A percentile compares a stretch with the other conserved stretches of the same genome.
Conservation (phyloP, 208 protist species). For the Spongospora subterranea region DNA sequence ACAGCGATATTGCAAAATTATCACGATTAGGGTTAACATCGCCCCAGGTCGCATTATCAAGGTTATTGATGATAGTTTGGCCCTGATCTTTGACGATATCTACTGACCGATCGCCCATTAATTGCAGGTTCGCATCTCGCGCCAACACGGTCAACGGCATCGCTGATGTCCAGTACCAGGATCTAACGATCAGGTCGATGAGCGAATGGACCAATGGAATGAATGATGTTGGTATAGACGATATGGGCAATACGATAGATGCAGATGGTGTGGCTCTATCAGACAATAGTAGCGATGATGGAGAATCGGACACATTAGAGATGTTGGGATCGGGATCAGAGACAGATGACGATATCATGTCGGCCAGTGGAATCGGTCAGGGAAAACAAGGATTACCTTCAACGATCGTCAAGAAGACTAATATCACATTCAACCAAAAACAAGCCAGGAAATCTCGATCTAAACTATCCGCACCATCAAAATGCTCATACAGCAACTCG, state of each 20-base stretch:
- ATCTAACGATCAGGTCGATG: background rate
- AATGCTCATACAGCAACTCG: background rate
- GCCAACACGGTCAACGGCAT: background rate
- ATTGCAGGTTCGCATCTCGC: background rate
- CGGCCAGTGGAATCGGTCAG: background rate
- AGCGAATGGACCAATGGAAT: too few species aligned
- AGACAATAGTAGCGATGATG: slow-evolving; percentile 51
- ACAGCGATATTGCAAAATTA: background rate
- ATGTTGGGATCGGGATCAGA: slow-evolving; percentile 24
- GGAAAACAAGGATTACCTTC: background rate
- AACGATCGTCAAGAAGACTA: background rate
- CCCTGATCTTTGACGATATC: background rate
- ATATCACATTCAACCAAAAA: background rate
- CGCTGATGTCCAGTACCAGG: background rate
- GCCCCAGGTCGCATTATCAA: background rate
- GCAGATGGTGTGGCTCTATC: background rate
- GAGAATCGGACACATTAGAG: background rate
- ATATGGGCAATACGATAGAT: background rate
- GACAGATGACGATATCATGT: background rate
- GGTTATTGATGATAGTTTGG: background rate
- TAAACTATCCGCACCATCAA: background rate
- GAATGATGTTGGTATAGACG: background rate
- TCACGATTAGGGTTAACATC: slow-evolving; percentile 1
- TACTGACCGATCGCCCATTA: background rate
- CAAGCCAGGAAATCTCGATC: background rate